Base-by-base conservation (phyloP, 495 filamentous ascomycete genomes). In the Rhypophila decipiens region DNA sequence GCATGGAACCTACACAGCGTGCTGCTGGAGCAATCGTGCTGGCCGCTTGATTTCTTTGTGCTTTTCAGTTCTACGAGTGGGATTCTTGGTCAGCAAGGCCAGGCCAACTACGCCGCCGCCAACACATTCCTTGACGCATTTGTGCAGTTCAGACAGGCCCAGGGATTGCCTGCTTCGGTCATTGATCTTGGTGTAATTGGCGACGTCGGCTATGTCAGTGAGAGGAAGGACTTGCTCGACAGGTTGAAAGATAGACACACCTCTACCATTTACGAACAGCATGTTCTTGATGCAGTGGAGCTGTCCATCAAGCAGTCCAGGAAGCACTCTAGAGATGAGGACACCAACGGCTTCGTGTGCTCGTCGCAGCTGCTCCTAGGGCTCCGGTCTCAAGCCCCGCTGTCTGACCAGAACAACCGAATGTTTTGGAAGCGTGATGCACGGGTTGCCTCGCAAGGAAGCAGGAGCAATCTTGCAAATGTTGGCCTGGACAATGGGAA, bases 21-120 rank as follows among this genome's bases (percentile, higher is more conserved):
- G 0, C 20, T 24, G 3, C 20, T 22, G 39, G 20, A 27, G 21
- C 1, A 27, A 31, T 31, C 13, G 27, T 13, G 13, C 27, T 7
- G 7, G 21, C 53, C 54, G 4, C 59, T 83, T 0, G 79, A 82
- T 48, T 84, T 83, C 64, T 82, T 84, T 53, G 55, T 81, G 37
- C 27, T 31, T 62, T n/a, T 19, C 69, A 33, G 58, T 80, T 20
- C 29, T 31, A 27, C 29, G 27, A 20, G 67, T 22, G 74, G 59
- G 22, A 59, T 74, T 3, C 53, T 79, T 20, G 80, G 80, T 2
- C 71, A 62, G 21, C 52, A 61, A 24, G 71, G 71, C 0, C 80
- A 84, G 59, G 66, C 73, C 15, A 72, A 74, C 7, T 83, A 83
- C 52, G 67, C 74, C 8, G 73, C 74, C 4, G 76, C 71, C 13